Base-by-base conservation (phyloP, 805 yeast genomes). In the Tanozyma kutaoensis region DNA sequence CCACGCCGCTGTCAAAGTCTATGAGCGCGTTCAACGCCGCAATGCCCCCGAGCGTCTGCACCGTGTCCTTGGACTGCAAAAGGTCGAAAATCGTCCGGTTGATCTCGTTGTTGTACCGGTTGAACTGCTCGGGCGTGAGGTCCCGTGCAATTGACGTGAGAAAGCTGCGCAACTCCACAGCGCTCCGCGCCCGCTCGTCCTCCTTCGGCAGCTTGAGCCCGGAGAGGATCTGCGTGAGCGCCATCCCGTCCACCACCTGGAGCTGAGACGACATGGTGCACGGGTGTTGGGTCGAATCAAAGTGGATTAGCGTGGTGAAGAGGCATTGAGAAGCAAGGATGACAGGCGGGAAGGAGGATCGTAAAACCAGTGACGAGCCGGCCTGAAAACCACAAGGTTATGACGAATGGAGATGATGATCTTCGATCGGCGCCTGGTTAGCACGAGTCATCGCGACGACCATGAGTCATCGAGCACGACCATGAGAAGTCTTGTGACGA, bases 11-110 rank as follows among this genome's bases (percentile, higher is more conserved):
- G 36, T 84, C 86, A 42, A 81, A 74, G 31, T 80, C 91, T 28
- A 88, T 80, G 33, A 88, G 64, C 2, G 91, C 74, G 49, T 82
- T 91, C 30, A 88, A 78, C 9, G 96, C 96, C 14, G 84, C 69
- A 18, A 88, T 76, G 23, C 95, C 97, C 12, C 96, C 97, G 20
- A 86, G 62, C 35, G 81, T 75, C 36, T 79, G 85, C 16, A 64
- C 50, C 5, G 74, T 53, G 37, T 79, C 88, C 7, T 73, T 63
- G 4, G 86, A 73, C 40, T 82, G 84, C 26, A 84, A 72, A 28
- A 85, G 62, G 44, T 81, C 95, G 47, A 84, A 85, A 12, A 91
- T 80, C 35, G 78, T 73, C 42, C 81, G 79, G 56, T 88, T 85
- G 35, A 88, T 76, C 32, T 77, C 86, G 46, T 79, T 82, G 48